Evolutionary conservation across 2,329 filamentous ascomycete genomes (phyloP).

Genomic region (Stemphylium lycopersici): DNA sequence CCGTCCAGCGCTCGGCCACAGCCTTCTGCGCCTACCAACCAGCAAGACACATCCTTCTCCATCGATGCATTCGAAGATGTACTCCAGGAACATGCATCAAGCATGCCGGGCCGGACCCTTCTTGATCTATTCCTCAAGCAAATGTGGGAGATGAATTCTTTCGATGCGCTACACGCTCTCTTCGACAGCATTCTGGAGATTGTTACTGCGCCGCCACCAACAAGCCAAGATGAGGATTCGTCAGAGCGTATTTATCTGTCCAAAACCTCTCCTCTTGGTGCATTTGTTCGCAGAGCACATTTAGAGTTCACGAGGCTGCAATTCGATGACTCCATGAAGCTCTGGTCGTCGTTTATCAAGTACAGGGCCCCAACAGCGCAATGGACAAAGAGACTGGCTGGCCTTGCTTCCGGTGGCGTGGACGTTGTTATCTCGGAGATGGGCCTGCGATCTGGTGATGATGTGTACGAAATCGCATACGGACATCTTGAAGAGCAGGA

Average conservation of each 20-base stretch:
- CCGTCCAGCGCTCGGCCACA: constrained; percentile 28
- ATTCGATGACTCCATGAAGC: constrained; percentile 76
- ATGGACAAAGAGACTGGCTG: constrained; percentile 58
- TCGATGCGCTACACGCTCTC: constrained; percentile 80
- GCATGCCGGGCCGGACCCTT: constrained; percentile 76
- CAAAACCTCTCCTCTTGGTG: constrained; percentile 77
- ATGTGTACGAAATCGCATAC: constrained; percentile 59
- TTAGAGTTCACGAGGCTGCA: constrained; percentile 81
- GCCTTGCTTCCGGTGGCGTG: constrained; percentile 49
- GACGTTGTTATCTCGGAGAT: constrained; percentile 68
- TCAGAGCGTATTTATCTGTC: constrained; percentile 65
- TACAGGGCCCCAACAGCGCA: constrained; percentile 79
- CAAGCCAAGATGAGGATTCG: constrained; percentile 28
- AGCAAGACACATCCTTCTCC: constrained; percentile 41
- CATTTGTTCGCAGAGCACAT: constrained; percentile 76
- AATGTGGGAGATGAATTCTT: constrained; percentile 82
- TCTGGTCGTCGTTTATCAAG: constrained; percentile 83
- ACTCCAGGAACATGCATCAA: constrained; percentile 54
- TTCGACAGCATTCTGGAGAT: constrained; percentile 66
- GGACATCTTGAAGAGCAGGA: constrained; percentile 53
- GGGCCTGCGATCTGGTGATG: constrained; percentile 58
- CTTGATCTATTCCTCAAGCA: constrained; percentile 84
- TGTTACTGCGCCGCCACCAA: constrained; percentile 57
- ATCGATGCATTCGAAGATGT: constrained; percentile 55
- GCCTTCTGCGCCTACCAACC: constrained; percentile 37